Base-by-base conservation (phyloP, 352 stramenopile genomes). In the Phytophthora sp. region DNA sequence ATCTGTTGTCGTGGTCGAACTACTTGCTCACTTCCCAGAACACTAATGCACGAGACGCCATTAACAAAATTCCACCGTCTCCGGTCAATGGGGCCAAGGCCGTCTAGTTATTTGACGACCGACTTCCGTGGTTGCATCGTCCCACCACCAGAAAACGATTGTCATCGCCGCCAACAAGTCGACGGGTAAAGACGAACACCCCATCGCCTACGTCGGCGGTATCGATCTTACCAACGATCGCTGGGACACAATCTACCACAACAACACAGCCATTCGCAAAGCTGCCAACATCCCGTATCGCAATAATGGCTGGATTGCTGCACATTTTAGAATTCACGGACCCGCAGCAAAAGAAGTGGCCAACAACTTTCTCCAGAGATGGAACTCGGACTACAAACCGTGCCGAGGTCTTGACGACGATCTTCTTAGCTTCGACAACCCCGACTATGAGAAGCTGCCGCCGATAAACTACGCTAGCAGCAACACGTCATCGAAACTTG, bases 211-310 rank as follows among this genome's bases (percentile, higher is more conserved):
- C 55, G 64, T 84, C 1, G 74, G 77, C 7, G 79, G 77, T 4
- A 59, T 84, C 12, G 79, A 89, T 46, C 64, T 84, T 38, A 74
- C 64, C 24, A 62, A 63, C 42, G 64, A 87, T 39, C 79, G 77
- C 5, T 89, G 79, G 77, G 75, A 88, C 58, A 84, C 76, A n/a
- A 57, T 72, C 24, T 48, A 44, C 2, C 78, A 88, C 57, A 62
- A 88, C 66, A 32, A 74, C 41, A 54, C 76, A 15, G 56, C 35
- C 10, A 37, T 88, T 20, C 70, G 78, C 0, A 30, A 62, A 4
- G 35, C 41, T 1, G 55, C 53, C 28, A 53, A 60, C 12, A 72
- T 84, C 44, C 49, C 66, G 10, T 65, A 55, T 34, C 20, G 34
- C 20, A 74, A 70, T 43, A 58, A 83, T 11, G 77, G 80, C 9